Conservation (phyloP, 345 rosid genomes). For the Hibiscus mutabilis region DNA sequence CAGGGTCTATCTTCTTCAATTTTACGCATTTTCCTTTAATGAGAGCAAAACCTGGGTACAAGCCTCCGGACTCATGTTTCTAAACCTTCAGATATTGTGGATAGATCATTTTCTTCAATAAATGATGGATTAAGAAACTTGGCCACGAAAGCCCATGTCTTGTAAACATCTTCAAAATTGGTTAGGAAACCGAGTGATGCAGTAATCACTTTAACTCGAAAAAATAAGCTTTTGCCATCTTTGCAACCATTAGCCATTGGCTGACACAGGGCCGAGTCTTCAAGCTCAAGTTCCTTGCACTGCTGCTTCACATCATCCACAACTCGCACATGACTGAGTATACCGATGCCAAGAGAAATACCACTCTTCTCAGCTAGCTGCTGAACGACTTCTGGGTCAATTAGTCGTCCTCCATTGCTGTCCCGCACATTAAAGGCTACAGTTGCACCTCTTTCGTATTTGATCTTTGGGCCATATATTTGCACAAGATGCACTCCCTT, state of each 20-base stretch:
- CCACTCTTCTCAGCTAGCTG: conserved; percentile 58
- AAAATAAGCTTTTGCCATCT: conserved; percentile 39
- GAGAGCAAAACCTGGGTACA: background rate
- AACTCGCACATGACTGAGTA: conserved; percentile 46
- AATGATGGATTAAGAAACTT: conserved; percentile 52
- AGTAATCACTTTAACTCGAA: conserved; percentile 56
- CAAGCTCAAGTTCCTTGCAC: conserved; percentile 29
- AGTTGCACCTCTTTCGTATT: conserved; percentile 61
- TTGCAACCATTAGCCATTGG: conserved; percentile 35
- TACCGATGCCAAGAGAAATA: conserved; percentile 53
- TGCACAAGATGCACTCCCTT: conserved; percentile 43
- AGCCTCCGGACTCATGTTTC: conserved; percentile 27
- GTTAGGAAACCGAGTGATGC: conserved; percentile 64
- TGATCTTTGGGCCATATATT: conserved; percentile 67
- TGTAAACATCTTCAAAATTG: conserved; percentile 64
- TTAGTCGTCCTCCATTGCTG: conserved; percentile 25
- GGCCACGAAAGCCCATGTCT: conserved; percentile 58
- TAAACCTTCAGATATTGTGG: conserved; percentile 35
- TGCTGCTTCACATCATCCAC: conserved; percentile 46
- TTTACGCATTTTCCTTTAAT: conserved; percentile 9
- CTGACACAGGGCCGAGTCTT: conserved; percentile 42
- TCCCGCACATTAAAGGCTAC: conserved; percentile 57
- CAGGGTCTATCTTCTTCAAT: background rate
- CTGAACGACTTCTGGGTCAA: conserved; percentile 53
- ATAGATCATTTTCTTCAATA: conserved; percentile 25